Base-by-base conservation (phyloP, 352 stramenopile genomes). In the Peronosclerospora sorghi region DNA sequence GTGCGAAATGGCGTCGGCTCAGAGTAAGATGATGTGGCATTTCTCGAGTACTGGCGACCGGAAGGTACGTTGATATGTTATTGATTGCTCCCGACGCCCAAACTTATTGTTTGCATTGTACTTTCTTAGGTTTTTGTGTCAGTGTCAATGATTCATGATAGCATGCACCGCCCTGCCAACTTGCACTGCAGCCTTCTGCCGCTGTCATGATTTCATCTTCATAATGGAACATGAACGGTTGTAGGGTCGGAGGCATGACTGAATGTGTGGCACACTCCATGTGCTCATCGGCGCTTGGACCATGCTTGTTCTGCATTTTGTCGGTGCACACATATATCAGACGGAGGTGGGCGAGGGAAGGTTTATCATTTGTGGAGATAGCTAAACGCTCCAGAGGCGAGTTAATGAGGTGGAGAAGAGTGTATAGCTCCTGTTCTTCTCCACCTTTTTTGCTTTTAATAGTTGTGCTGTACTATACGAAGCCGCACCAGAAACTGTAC, bases 1-100 rank as follows among this genome's bases (percentile, higher is more conserved):
- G 30, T 86, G 73, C 38, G 76, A 89, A 47, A 75, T 81, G 56
- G 68, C 65, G 27, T 89, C 76, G 4, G 73, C 73, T 9, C 76
- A 86, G 58, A 81, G 69, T 63, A 89, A 86, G 55, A 89, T 89
- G 76, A 68, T 82, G 68, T 89, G 76, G 76, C 70, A 83, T 49
- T 82, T 83, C 20, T 65, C 69, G 28, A 82, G 62, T 56, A 72
- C 67, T 15, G 65, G 72, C 39, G 72, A 85, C 42, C 68, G 76
- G 44, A 84, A 86, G 65, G 74, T 86, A 56, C 32, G 56, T 38
- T 23, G 14, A 9, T 12, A 17, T 12, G 23, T 19, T 8, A 13
- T 41, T 17, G 21, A 9, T 23, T 41, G 19, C 15, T 46, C 35
- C 32, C 14, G 24, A 30, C 34, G 13, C 21, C 9, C 10, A 39